Conservation (phyloP, 805 yeast genomes). For the Schwanniomyces sp. region DNA sequence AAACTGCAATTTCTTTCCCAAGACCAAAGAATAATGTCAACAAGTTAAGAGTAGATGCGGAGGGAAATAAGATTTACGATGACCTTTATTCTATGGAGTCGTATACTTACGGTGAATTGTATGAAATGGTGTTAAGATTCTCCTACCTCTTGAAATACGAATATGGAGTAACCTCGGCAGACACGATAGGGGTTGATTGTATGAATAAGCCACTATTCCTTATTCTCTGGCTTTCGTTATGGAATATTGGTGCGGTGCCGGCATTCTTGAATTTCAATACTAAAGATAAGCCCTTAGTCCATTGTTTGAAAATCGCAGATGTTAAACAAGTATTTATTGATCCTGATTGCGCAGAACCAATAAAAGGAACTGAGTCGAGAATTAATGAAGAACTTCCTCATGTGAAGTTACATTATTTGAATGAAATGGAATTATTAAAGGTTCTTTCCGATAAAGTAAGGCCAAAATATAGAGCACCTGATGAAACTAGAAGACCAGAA, state of each 20-base stretch:
- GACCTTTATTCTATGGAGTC: conserved; percentile 59
- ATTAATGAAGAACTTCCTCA: conserved; percentile 38
- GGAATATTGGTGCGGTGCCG: conserved; percentile 91
- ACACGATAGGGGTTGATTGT: conserved; percentile 71
- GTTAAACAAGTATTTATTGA: conserved; percentile 70
- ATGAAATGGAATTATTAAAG: conserved; percentile 49
- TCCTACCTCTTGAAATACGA: conserved; percentile 63
- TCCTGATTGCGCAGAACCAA: conserved; percentile 58
- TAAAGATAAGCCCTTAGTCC: conserved; percentile 70
- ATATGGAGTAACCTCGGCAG: conserved; percentile 63
- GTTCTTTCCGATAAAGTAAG: conserved; percentile 39
- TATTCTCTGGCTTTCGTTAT: conserved; percentile 77
- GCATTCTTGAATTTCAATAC: conserved; percentile 84
- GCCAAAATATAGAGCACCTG: conserved; percentile 55
- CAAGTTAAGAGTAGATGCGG: conserved; percentile 19
- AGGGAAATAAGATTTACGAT: conserved; percentile 46
- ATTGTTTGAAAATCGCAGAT: conserved; percentile 72
- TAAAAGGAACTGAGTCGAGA: conserved; percentile 47
- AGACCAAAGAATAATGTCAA: conserved; percentile 39
- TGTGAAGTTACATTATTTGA: conserved; percentile 45
- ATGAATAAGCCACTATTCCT: conserved; percentile 83
- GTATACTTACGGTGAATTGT: conserved; percentile 68
- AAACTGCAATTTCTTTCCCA: conserved; percentile 63
- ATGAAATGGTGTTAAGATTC: conserved; percentile 62
- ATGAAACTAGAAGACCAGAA: conserved; percentile 55